These are phyloP conservation scores for Triticum timopheevii DNA, from an alignment of 176 grass and related monocot genomes.

Conservation along the genomic window DNA sequence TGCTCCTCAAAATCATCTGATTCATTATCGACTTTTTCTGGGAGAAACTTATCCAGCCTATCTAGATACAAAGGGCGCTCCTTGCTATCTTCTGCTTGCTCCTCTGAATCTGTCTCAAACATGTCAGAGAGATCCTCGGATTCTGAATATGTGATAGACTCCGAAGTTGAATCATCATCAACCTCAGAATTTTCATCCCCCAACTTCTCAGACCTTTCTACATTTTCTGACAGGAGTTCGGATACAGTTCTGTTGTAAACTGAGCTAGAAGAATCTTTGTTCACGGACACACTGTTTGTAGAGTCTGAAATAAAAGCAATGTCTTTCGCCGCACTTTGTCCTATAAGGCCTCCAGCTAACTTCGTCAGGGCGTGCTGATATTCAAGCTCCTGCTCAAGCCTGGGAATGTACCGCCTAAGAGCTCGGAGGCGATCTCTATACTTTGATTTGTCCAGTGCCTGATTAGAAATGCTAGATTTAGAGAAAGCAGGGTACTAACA, in stretches of 20 bases:
- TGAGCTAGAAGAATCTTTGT: constrained; percentile 16
- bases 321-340: constrained; percentile 14
- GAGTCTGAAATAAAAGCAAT: constrained; percentile 32
- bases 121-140: constrained; percentile 87
- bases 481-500: background rate
- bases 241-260: constrained; percentile 34
- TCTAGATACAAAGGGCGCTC: constrained; percentile 69
- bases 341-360: constrained; percentile 43
- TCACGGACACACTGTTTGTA: constrained; percentile 6
- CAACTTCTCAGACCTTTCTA: constrained; percentile 30
- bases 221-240: constrained; percentile 41
- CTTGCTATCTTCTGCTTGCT: constrained; percentile 37
- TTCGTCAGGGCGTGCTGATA: constrained; percentile 79
- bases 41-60: constrained; percentile 77
- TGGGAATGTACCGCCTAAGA: constrained; percentile 74
- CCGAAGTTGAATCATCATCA: constrained; percentile 49
- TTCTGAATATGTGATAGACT: constrained; percentile 60
- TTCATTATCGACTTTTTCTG: constrained; percentile 43
- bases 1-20: constrained; percentile 88
- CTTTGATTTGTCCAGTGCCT: constrained; percentile 98
- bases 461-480: constrained; percentile 27
- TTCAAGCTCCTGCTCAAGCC: constrained; percentile 86
- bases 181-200: constrained; percentile 43
- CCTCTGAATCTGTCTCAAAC: constrained; percentile 88
- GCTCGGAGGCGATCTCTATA: constrained; percentile 57